phyloP scores from a whole-genome alignment of 257 asterid species.

The Rehmannia glutinosa region DNA sequence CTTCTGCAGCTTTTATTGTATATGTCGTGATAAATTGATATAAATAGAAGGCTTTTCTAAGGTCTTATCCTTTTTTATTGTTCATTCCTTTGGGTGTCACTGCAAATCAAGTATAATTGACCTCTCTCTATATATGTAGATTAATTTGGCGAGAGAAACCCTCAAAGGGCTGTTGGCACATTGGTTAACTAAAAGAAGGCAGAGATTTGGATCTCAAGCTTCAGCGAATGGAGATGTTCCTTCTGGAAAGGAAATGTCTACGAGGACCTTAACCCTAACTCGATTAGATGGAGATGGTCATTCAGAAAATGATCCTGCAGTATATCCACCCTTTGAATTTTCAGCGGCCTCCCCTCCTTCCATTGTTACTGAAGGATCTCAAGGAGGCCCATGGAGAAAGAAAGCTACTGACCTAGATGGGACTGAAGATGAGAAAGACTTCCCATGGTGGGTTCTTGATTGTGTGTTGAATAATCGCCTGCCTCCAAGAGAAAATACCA shows the following conservation, averaged over 20 bases:
- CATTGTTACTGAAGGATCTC: constrained; percentile 89
- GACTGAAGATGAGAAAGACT: constrained; percentile 90
- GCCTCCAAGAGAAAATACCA: constrained; percentile 96
- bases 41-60: too few species aligned
- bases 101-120: too few species aligned
- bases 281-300: constrained; percentile 63
- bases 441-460: constrained; percentile 97
- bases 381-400: constrained; percentile 97
- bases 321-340: constrained; percentile 89
- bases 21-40: not conserved
- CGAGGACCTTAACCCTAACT: constrained; percentile 57
- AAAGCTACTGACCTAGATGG: constrained; percentile 90
- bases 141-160: constrained; percentile 95
- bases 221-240: constrained; percentile 67
- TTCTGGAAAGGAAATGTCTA: constrained; percentile 66
- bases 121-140: too few species aligned
- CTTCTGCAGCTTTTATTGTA: constrained; percentile 3
- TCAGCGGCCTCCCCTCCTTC: constrained; percentile 84
- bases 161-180: constrained; percentile 90
- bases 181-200: constrained; percentile 83
- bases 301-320: constrained; percentile 74
- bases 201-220: constrained; percentile 68
- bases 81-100: too few species aligned
- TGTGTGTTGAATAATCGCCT: constrained; percentile 93
- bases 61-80: too few species aligned